Base-by-base conservation (phyloP, 1,284 basidiomycete genomes). In the Cryptococcus jaspeensis region DNA sequence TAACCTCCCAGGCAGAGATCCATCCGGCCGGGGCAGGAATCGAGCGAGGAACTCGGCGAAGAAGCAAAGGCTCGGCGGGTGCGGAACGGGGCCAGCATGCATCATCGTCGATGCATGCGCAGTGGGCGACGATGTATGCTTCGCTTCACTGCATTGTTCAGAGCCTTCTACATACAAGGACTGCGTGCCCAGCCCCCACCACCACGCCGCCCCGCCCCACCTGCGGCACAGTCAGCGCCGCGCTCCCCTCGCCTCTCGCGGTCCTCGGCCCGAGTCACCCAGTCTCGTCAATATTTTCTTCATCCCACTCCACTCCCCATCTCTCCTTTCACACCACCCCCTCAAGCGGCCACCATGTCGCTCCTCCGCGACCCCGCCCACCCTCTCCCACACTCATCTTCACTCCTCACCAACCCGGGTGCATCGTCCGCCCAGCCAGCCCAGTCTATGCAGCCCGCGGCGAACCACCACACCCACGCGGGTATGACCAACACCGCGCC, bases 301-400 rank as follows among this genome's bases (percentile, higher is more conserved):
- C 15, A 5, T 44, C 43, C 9, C 11, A 23, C 25, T 44, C 43
- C 8, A 11, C 20, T 5, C 25, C 25, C 9, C 20, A 12, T 32
- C 22, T 35, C 22, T 44, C 35, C 28, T 44, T 11, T 20, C 13
- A 22, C 42, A 32, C 15, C 28, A 5, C 22, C 13, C 23, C 40
- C 25, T n/a, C 49, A 15, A 50, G 23, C 22, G 11, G 16, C 48
- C 20, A 15, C 18, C 37, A 59, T 59, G 58, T 55, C 58, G 50
- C 53, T 55, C 32, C 32, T 59, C 18, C 58, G 58, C 48, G 58
- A 59, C 36, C 37, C 50, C 5, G 15, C 36, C 47, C 22, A 42
- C 53, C 20, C 55, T 13, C 28, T 18, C 15, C 38, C 38, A 32
- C 28, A 32, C 37, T 46, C 32, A 49, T 25, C 32, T 50, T 5